A percentile compares a stretch with the other conserved stretches of the same genome.
These are phyloP conservation scores for Pouteria campechiana DNA, from an alignment of 179 eudicot species.

Conservation along the genomic window DNA sequence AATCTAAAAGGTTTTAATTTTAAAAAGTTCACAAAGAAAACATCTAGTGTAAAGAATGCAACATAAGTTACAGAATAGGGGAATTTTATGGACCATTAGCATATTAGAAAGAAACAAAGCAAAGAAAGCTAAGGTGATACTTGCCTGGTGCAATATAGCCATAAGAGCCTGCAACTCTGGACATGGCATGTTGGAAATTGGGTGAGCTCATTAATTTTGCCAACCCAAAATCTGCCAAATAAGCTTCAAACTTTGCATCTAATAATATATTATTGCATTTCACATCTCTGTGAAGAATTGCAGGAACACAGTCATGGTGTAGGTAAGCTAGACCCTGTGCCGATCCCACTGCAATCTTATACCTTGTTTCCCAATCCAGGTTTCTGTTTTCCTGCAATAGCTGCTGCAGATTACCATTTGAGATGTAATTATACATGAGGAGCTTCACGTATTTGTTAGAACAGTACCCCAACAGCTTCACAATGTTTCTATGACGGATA, in stretches of 20 bases:
- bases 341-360: conserved; percentile 16
- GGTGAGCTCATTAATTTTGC: conserved; percentile 17
- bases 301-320: conserved; percentile 25
- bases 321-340: conserved; percentile 27
- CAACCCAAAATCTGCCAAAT: conserved; percentile 32
- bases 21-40: too few relatives aligned
- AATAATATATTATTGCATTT: conserved; percentile 30
- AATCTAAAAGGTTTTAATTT: too few relatives aligned
- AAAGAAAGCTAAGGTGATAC: not conserved
- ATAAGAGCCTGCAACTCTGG: conserved; percentile 58
- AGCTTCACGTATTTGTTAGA: conserved; percentile 36
- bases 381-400: conserved; percentile 32
- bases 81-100: too few relatives aligned
- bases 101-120: not conserved
- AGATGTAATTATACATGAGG: conserved; percentile 54
- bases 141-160: conserved; percentile 84
- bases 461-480: conserved; percentile 49
- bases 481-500: conserved; percentile 56
- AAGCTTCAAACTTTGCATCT: conserved; percentile 21
- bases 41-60: too few relatives aligned
- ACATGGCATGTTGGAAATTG: conserved; percentile 22
- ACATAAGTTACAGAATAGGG: too few relatives aligned
- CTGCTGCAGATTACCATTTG: conserved; percentile 48
- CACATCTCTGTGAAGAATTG: conserved; percentile 23
- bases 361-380: conserved; percentile 25